A percentile compares a stretch with the other conserved stretches of the same genome.
phyloP scores from a whole-genome alignment of 768 basidiomycete species.

The Gloeopeniophorella convolvens region DNA sequence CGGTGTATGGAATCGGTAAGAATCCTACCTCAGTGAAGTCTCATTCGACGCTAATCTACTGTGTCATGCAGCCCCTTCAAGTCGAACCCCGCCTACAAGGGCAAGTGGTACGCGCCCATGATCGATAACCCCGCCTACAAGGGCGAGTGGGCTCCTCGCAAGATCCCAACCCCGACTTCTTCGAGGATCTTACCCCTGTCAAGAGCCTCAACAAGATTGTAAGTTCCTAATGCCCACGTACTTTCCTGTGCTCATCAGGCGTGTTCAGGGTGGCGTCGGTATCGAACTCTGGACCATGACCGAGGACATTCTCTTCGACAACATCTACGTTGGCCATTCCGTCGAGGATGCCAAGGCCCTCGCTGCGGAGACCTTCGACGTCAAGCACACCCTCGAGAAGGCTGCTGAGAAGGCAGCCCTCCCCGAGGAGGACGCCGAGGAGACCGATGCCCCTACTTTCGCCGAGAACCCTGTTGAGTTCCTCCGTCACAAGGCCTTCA shows the following conservation, averaged over 20 bases:
- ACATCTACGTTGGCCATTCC: constrained; percentile 92
- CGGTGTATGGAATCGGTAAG: constrained; percentile 84
- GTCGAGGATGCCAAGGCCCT: constrained; percentile 75
- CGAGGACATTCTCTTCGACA: constrained; percentile 87
- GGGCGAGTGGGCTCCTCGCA: constrained; percentile 86
- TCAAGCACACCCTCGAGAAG: constrained; percentile 83
- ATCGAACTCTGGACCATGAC: constrained; percentile 99
- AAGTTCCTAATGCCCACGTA: constrained; percentile 24
- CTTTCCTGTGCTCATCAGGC: not conserved
- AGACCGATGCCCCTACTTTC: constrained; percentile 44
- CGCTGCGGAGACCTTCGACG: constrained; percentile 81
- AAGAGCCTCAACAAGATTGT: constrained; percentile 84
- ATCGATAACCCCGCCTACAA: constrained; percentile 98
- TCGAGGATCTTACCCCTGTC: constrained; percentile 79
- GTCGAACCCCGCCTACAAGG: constrained; percentile 93
- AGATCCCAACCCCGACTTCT: constrained; percentile 91
- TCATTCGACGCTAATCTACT: not conserved
- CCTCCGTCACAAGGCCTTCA: constrained; percentile 68
- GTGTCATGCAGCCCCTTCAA: constrained; percentile 57
- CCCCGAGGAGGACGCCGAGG: constrained; percentile 38
- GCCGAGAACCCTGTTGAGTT: constrained; percentile 71
- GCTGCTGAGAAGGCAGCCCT: constrained; percentile 45
- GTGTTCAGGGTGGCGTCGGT: constrained; percentile 75
- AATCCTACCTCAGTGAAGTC: too few relatives aligned
- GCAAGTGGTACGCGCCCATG: constrained; percentile 93